phyloP scores from a whole-genome alignment of 169 alveolate species.

The Amoebophrya sp. region DNA sequence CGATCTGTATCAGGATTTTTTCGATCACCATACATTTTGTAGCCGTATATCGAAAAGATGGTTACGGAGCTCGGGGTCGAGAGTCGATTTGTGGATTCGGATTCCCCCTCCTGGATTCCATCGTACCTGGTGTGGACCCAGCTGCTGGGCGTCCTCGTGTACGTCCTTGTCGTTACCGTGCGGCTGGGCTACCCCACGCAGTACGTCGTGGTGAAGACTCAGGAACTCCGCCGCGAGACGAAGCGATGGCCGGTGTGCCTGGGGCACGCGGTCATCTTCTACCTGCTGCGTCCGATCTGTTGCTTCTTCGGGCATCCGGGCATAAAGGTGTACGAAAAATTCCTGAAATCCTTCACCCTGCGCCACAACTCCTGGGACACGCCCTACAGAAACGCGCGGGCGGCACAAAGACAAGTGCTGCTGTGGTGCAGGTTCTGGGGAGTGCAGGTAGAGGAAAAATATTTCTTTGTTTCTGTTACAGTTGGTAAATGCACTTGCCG shows the following conservation, averaged over 20 bases:
- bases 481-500: too few species aligned
- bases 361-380: not conserved
- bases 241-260: not conserved
- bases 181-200: not conserved
- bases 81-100: too few species aligned
- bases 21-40: too few species aligned
- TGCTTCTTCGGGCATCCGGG: not conserved
- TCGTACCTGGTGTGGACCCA: not conserved
- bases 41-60: too few species aligned
- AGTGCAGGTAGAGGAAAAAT: not conserved
- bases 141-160: not conserved
- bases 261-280: not conserved
- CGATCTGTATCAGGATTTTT: too few species aligned
- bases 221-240: not conserved
- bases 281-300: not conserved
- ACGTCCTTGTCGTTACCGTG: not conserved
- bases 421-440: not conserved
- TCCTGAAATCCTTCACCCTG: not conserved
- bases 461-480: too few species aligned
- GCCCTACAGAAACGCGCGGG: not conserved
- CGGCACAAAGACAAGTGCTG: not conserved
- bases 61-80: too few species aligned
- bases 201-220: not conserved
- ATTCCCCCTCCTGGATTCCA: not conserved
- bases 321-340: not conserved